Evolutionary conservation across 2,329 filamentous ascomycete genomes (phyloP).

Genomic region (Aspergillus transmontanensis): DNA sequence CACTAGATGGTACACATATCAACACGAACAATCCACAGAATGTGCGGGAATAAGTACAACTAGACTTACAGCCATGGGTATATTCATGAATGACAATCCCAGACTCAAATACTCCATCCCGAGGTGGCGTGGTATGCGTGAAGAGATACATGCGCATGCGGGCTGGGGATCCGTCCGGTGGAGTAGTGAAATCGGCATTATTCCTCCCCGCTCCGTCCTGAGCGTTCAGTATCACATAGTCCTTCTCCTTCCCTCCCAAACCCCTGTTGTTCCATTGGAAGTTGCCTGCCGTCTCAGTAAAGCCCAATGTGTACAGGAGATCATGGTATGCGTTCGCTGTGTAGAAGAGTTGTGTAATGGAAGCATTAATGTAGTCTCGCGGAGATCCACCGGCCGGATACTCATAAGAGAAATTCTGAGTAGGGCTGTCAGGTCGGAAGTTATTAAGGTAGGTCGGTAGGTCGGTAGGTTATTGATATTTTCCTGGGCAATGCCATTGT

Average conservation of each 20-base stretch:
- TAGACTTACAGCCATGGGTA: slow-evolving; percentile 17
- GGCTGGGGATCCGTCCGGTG: slow-evolving; percentile 16
- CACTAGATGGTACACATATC: background rate
- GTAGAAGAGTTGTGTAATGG: slow-evolving; percentile 21
- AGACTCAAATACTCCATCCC: slow-evolving; percentile 14
- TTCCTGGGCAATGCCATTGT: slow-evolving; percentile 19
- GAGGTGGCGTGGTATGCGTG: slow-evolving; percentile 4
- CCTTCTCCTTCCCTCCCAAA: slow-evolving; percentile 12
- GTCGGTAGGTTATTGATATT: slow-evolving; percentile 6
- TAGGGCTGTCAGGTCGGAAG: slow-evolving; percentile 6
- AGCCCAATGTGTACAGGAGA: slow-evolving; percentile 17
- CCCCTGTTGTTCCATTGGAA: slow-evolving; percentile 15
- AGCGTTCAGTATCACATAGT: slow-evolving; percentile 20
- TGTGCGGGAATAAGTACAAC: no score
- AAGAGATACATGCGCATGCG: slow-evolving; percentile 22
- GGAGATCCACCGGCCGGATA: slow-evolving; percentile 10
- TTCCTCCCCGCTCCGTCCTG: slow-evolving; percentile 18
- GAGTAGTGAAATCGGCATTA: slow-evolving; percentile 18
- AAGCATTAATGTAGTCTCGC: slow-evolving; percentile 15
- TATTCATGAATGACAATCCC: slow-evolving; percentile 21
- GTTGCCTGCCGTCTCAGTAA: slow-evolving; percentile 18
- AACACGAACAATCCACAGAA: background rate
- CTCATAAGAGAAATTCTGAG: slow-evolving; percentile 11
- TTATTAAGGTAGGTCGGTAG: slow-evolving; percentile 14
- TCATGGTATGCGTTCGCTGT: slow-evolving; percentile 20